Evolutionary conservation across 805 yeast genomes (phyloP).

Genomic region (Starmera caribaea): DNA sequence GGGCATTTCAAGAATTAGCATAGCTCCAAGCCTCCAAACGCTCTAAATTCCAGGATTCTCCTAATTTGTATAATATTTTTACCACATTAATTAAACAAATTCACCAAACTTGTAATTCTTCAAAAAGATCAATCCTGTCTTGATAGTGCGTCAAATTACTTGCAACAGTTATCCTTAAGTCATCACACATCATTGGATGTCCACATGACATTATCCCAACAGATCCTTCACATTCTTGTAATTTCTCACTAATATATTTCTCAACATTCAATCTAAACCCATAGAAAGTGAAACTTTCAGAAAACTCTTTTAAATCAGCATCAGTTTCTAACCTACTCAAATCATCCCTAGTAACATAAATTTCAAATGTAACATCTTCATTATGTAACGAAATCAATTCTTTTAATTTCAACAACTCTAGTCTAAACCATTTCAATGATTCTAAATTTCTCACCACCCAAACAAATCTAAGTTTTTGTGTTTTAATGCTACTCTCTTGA

Average conservation of each 20-base stretch:
- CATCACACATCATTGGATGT: constrained; percentile 49
- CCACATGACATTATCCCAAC: constrained; percentile 56
- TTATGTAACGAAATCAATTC: constrained; percentile 27
- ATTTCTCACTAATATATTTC: constrained; percentile 26
- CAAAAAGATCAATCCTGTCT: constrained; percentile 57
- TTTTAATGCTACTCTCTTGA: neutral
- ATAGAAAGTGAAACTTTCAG: constrained; percentile 22
- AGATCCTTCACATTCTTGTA: constrained; percentile 30
- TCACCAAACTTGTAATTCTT: constrained; percentile 69
- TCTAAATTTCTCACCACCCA: constrained; percentile 55
- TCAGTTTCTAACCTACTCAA: neutral
- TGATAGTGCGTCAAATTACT: constrained; percentile 28
- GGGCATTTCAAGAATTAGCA: neutral
- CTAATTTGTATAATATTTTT: too few species aligned
- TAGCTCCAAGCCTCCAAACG: too few species aligned
- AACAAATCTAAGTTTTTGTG: constrained; percentile 33
- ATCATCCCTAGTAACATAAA: constrained; percentile 29
- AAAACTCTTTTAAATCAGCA: neutral
- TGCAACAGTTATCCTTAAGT: constrained; percentile 35
- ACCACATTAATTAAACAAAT: constrained; percentile 1
- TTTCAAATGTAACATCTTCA: constrained; percentile 21
- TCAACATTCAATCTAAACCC: constrained; percentile 40
- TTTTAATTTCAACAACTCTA: constrained; percentile 9
- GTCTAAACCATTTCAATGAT: constrained; percentile 38
- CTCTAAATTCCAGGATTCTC: too few species aligned